Evolutionary conservation across 345 rosid genomes (phyloP).

Genomic region (Citrus sinensis): DVS_A1.0 CM039162.1:18692501-18693000

Average conservation of each 20-base stretch:
- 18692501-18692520: constrained; percentile 59
- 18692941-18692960: constrained; percentile 50
- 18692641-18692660: background rate
- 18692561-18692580: constrained; percentile 77
- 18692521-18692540: constrained; percentile 82
- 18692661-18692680: background rate
- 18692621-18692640: background rate
- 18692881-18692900: constrained; percentile 21
- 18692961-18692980: constrained; percentile 76
- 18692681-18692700: constrained; percentile 48
- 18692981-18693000: constrained; percentile 67
- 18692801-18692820: constrained; percentile 50
- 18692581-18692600: constrained; percentile 52
- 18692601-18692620: too few relatives aligned
- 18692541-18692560: constrained; percentile 74
- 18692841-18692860: constrained; percentile 57
- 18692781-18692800: constrained; percentile 43
- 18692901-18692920: constrained; percentile 78
- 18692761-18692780: constrained; percentile 56
- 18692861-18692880: constrained; percentile 10
- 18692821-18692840: constrained; percentile 68
- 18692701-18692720: constrained; percentile 59
- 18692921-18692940: constrained; percentile 79
- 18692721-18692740: constrained; percentile 53
- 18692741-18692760: constrained; percentile 53